Conservation (phyloP, 768 basidiomycete species). For the Lactifluus echinatus region DNA sequence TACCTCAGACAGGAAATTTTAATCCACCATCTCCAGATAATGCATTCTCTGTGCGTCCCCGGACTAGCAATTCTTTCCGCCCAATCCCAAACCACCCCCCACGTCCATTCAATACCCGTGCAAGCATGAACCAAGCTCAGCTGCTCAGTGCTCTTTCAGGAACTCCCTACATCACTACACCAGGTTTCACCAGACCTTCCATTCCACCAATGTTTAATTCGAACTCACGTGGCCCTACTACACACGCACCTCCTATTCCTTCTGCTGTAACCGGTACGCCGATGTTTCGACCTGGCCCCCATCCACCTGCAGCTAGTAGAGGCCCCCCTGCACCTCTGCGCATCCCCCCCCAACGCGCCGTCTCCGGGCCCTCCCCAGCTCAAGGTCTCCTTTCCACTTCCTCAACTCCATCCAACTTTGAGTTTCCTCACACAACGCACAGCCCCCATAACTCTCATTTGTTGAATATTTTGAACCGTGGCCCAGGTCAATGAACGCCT, state of each 20-base stretch:
- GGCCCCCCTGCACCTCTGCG: conserved; percentile 14
- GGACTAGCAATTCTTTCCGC: conserved; percentile 29
- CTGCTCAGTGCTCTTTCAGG: conserved; percentile 38
- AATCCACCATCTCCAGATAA: conserved; percentile 21
- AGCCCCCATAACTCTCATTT: conserved; percentile 7
- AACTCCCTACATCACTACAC: conserved; percentile 18
- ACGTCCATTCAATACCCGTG: conserved; percentile 25
- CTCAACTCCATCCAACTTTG: not conserved
- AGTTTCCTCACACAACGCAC: not conserved
- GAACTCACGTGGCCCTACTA: not conserved
- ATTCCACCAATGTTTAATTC: conserved; percentile 7
- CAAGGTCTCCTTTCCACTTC: not conserved
- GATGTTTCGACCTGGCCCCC: conserved; percentile 11
- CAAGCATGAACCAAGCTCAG: conserved; percentile 46
- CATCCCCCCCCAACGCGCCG: conserved; percentile 6
- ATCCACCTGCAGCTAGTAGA: conserved; percentile 4
- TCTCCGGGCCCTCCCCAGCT: not conserved
- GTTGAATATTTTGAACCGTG: conserved; percentile 15
- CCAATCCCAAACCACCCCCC: conserved; percentile 20
- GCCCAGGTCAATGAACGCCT: conserved; percentile 11
- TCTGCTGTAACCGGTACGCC: conserved; percentile 8
- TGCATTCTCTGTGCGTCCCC: conserved; percentile 30
- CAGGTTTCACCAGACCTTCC: conserved; percentile 2
- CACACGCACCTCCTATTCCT: not conserved
- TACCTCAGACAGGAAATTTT: conserved; percentile 16